A percentile compares a stretch with the other conserved stretches of the same genome.
Conservation (phyloP, 768 basidiomycete species). For the Suillus subluteus region DNA sequence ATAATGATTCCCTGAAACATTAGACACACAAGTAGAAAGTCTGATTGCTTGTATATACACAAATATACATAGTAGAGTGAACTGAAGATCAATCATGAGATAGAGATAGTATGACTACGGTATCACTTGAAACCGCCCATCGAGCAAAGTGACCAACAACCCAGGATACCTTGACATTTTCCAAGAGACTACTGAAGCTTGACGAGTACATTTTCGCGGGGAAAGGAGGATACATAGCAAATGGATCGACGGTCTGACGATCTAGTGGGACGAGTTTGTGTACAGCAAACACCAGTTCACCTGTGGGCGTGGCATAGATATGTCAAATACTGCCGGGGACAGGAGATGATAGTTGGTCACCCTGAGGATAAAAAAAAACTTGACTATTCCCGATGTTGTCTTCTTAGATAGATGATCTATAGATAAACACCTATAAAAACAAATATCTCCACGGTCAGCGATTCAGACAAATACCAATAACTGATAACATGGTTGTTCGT, state of each 20-base stretch:
- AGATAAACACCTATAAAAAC: no score
- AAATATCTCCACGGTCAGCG: no score
- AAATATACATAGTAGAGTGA: neutral
- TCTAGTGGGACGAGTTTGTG: constrained; percentile 1
- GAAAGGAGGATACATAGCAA: constrained; percentile 8
- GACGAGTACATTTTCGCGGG: neutral
- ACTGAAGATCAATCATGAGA: neutral
- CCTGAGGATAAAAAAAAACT: neutral
- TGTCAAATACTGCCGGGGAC: constrained; percentile 10
- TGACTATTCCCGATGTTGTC: neutral
- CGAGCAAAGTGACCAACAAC: constrained; percentile 3
- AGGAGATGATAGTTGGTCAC: neutral
- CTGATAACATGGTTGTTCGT: no score
- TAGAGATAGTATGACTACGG: constrained; percentile 9
- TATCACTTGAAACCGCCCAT: constrained; percentile 5
- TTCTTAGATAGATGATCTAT: no score
- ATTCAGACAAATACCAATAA: no score
- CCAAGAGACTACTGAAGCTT: neutral
- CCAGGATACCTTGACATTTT: constrained; percentile 10
- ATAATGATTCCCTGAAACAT: no score
- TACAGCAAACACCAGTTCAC: constrained; percentile 14
- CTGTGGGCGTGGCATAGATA: neutral
- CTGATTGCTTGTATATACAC: no score
- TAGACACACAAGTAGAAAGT: no score
- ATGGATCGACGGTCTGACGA: neutral